Base-by-base conservation (phyloP, 2,329 filamentous ascomycete genomes). In the Epichloe sp. region DNA sequence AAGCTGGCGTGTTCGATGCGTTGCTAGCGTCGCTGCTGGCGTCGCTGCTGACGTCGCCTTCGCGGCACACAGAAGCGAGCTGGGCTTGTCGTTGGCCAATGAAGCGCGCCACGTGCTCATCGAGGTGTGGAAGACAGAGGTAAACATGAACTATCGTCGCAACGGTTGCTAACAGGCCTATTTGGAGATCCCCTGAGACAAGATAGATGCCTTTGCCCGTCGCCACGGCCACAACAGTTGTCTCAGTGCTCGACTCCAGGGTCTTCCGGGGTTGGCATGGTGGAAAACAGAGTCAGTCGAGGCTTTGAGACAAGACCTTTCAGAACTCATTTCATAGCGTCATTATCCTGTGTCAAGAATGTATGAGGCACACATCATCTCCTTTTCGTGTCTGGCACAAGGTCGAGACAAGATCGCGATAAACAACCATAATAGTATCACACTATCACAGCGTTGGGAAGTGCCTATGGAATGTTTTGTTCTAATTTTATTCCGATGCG, bases 91-190 rank as follows among this genome's bases (percentile, higher is more conserved):
- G 44, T 4, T 41, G 12, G 17, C 48, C 48, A 50, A 50, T 50
- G 19, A 44, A 11, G 5, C 35, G 17, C 10, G 10, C 40, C 14
- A 12, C n/a, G 15, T 42, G 40, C 31, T 44, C 17, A 19, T 21
- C 17, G 23, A 6, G 10, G 34, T 40, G 48, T 38, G 48, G 31
- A 38, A 21, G 19, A 23, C 10, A 31, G 5, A 23, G 26, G 47
- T 49, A 49, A 49, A 49, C 41, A 49, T 49, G 43, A 47, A 49
- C 47, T 35, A 14, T n/a, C 14, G 26, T 38, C 15, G 37, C 37
- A 38, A 49, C 7, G 47, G 21, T 35, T 21, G n/a, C 38, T 38
- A n/a, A n/a, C n/a, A 38, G 37, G 37, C 37, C n/a, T 38, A 38
- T 38, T n/a, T 38, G n/a, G 12, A 23, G 38, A 42, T 17, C 40